Evolutionary conservation across 2,329 filamentous ascomycete species (phyloP), one percentile per base, ranked within the genome.

Genomic region (Metarhizium humberi): DNA sequence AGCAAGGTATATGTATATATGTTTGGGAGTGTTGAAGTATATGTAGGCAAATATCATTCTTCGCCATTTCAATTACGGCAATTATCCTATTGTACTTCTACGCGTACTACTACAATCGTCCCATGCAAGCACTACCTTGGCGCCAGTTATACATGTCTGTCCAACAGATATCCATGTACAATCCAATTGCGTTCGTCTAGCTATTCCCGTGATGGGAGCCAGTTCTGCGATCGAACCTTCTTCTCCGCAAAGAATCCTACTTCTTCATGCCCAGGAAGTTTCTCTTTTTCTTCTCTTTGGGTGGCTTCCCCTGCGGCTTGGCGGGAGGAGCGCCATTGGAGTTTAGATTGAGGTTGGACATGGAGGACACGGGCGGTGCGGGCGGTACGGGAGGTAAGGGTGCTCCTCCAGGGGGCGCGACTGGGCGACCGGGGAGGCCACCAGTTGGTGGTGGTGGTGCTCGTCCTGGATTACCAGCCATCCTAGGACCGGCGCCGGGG

Each of bases 261-360:
- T 87, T 86, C 71, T 83, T 84, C 62, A 81, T 75, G 32, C 79
- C 76, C 56, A 83, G 70, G 59, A 82, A 79, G 57, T 80, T 78
- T 53, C 80, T 73, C 65, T 75, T 80, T 75, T 84, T 85, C 72
- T 85, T 85, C 64, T 81, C 78, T 68, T 84, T 84, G 51, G 75
- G 73, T 6, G 70, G 66, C 61, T 77, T 79, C 4, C 72, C 66
- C 60, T 70, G 64, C 4, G 67, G 67, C 18, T 63, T 61, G 14
- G 61, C 59, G 55, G 64, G 59, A 51, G 57, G 59, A 53, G 50
- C 61, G 59, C 36, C 45, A 59, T 50, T 55, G 58, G 64, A 47
- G 55, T 69, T 70, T 8, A 86, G 66, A 42, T 73, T 77, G 77
- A 86, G 80, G 43, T 71, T 75, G 16, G 71, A 73, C 76, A 86